Conservation (phyloP, 2,329 filamentous ascomycete genomes). For the Rhynchosporium secalis region DNA sequence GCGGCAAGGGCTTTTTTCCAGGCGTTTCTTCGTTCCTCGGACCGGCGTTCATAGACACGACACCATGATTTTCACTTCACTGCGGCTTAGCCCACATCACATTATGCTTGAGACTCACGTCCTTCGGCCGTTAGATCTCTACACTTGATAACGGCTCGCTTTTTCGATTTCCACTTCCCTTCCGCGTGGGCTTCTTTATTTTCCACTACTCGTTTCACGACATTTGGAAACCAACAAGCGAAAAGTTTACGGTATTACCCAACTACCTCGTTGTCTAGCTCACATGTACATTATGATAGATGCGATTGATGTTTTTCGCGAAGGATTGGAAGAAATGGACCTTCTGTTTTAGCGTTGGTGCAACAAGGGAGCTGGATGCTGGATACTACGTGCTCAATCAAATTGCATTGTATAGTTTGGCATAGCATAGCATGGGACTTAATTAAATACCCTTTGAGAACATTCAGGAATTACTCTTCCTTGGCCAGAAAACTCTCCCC, state of each 20-base stretch:
- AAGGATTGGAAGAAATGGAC: too few species aligned
- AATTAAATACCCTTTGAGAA: constrained; percentile 5
- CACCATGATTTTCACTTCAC: not conserved
- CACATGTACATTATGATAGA: not conserved
- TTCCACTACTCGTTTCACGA: too few species aligned
- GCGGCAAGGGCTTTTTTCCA: not conserved
- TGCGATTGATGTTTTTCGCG: too few species aligned
- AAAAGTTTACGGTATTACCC: too few species aligned
- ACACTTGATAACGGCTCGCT: too few species aligned
- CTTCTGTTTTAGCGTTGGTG: not conserved
- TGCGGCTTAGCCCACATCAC: not conserved
- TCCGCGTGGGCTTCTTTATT: too few species aligned
- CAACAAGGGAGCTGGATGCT: not conserved
- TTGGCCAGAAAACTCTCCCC: not conserved
- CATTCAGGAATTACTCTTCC: too few species aligned
- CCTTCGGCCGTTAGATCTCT: too few species aligned
- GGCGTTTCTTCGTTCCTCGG: not conserved
- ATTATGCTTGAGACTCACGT: not conserved
- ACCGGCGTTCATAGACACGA: not conserved
- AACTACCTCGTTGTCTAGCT: too few species aligned
- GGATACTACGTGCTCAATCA: too few species aligned
- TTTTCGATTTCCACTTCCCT: too few species aligned
- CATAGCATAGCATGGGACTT: not conserved
- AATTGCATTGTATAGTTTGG: not conserved
- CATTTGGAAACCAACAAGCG: too few species aligned